Percentiles rank a stretch among this genome's conserved stretches.
Evolutionary conservation across 1,284 basidiomycete species (phyloP).

Genomic region (Irpex sp.): DNA sequence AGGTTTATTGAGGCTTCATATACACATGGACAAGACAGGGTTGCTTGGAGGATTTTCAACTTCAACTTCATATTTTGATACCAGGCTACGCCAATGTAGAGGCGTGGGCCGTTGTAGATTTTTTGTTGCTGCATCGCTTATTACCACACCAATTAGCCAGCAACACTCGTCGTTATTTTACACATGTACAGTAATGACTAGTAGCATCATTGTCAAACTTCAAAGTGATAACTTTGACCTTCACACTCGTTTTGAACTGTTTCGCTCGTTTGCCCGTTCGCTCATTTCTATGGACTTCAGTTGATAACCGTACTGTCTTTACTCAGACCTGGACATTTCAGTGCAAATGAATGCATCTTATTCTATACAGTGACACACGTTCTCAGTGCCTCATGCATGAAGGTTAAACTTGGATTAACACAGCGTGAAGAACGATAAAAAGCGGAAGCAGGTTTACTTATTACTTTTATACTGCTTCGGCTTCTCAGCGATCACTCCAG

Average conservation of each 20-base stretch:
- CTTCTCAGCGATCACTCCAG: too few relatives aligned
- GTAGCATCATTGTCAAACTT: background rate
- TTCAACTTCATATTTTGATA: background rate
- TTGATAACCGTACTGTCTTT: background rate
- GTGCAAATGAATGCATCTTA: background rate
- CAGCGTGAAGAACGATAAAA: too few relatives aligned
- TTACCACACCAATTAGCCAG: too few relatives aligned
- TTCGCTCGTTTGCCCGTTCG: background rate
- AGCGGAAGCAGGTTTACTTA: too few relatives aligned
- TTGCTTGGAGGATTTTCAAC: background rate
- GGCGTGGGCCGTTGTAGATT: background rate
- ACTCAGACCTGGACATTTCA: background rate
- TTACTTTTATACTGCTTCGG: too few relatives aligned
- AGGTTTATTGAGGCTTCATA: too few relatives aligned
- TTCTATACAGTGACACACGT: background rate
- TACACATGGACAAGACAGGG: too few relatives aligned
- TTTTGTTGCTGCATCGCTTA: background rate
- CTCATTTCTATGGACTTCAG: background rate
- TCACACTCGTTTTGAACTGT: background rate
- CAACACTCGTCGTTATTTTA: too few relatives aligned
- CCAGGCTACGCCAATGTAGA: background rate
- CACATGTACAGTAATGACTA: background rate
- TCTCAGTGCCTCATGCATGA: too few relatives aligned
- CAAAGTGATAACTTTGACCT: background rate
- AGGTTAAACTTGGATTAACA: too few relatives aligned